These are phyloP conservation scores for Fusarium keratoplasticum DNA, from an alignment of 2,329 filamentous ascomycete genomes.

Conservation along the genomic window DNA sequence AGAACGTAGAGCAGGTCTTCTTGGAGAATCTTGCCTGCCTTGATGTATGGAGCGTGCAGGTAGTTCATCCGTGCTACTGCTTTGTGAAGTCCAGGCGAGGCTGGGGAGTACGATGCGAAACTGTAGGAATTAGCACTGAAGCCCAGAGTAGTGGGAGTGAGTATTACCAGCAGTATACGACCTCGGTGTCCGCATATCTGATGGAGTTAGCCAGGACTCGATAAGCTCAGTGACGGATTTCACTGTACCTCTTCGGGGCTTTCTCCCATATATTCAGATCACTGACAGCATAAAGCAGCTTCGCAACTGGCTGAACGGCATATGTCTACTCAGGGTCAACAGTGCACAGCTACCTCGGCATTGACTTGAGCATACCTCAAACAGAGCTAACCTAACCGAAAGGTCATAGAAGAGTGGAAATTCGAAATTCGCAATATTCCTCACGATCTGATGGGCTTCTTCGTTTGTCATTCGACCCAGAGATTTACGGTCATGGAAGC, in stretches of 20 bases:
- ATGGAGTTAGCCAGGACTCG: not conserved
- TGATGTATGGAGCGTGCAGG: slow-evolving; percentile 52
- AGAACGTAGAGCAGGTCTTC: slow-evolving; percentile 55
- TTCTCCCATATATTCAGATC: slow-evolving; percentile 48
- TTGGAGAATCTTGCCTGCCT: slow-evolving; percentile 51
- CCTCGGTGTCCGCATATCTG: slow-evolving; percentile 56
- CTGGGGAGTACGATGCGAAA: slow-evolving; percentile 46
- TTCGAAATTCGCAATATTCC: slow-evolving; percentile 48
- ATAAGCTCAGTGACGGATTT: not conserved
- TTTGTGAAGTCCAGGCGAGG: slow-evolving; percentile 47
- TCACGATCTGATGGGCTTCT: slow-evolving; percentile 59
- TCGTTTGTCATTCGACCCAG: slow-evolving; percentile 55
- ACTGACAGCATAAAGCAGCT: slow-evolving; percentile 51
- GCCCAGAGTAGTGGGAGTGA: not conserved
- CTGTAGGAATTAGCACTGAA: slow-evolving; percentile 28
- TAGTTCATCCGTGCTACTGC: slow-evolving; percentile 56
- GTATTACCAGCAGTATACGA: slow-evolving; percentile 51
- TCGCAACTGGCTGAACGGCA: slow-evolving; percentile 52
- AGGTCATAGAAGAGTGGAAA: slow-evolving; percentile 54
- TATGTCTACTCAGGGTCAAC: slow-evolving; percentile 50
- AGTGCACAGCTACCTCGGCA: not conserved
- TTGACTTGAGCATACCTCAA: slow-evolving; percentile 47
- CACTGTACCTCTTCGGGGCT: slow-evolving; percentile 51
- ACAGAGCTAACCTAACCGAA: slow-evolving; percentile 53
- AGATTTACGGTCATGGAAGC: slow-evolving; percentile 51